phyloP scores from a whole-genome alignment of 2,329 filamentous ascomycete species.

The Nemania sp. region DNA sequence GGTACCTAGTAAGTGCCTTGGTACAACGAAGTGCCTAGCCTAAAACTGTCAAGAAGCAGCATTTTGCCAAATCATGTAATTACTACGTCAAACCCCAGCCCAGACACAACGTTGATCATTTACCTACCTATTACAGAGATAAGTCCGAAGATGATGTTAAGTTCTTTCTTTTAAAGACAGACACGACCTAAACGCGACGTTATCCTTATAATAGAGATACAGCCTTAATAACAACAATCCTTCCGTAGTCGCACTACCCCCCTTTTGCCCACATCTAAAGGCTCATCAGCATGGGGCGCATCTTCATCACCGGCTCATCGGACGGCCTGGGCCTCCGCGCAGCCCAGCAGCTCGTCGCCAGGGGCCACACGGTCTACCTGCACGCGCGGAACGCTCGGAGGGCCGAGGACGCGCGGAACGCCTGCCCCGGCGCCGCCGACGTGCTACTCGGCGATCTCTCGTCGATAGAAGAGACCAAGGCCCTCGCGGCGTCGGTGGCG shows the following conservation, averaged over 20 bases:
- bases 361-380: constrained; percentile 60
- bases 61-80: not conserved
- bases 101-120: no score
- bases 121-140: no score
- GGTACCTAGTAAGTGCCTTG: no score
- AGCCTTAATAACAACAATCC: not conserved
- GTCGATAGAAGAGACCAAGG: constrained; percentile 54
- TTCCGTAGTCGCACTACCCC: no score
- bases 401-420: constrained; percentile 51
- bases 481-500: constrained; percentile 56
- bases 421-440: constrained; percentile 55
- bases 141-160: no score
- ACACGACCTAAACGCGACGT: no score
- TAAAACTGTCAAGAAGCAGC: not conserved
- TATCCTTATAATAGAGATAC: no score
- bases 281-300: constrained; percentile 23
- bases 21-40: no score
- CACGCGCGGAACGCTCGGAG: constrained; percentile 60
- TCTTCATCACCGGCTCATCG: constrained; percentile 58
- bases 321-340: constrained; percentile 59
- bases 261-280: not conserved
- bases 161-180: no score
- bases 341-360: constrained; percentile 53
- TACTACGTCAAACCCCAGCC: not conserved
- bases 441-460: constrained; percentile 58